Base-by-base conservation (phyloP, 768 basidiomycete genomes). In the Boletus vermiculosoides region DNA sequence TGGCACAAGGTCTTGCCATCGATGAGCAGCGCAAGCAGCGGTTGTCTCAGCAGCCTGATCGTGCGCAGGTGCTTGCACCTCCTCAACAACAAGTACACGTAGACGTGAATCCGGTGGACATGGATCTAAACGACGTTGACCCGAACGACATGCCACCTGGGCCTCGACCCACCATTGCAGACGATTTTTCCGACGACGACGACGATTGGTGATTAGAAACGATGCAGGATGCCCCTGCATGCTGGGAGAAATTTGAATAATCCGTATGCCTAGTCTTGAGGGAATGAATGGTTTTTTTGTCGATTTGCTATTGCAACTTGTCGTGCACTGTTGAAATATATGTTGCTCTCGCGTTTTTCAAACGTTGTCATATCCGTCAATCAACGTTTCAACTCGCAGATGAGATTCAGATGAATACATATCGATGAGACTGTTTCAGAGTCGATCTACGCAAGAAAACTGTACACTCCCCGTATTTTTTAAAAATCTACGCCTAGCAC, bases 1-100 rank as follows among this genome's bases (percentile, higher is more conserved):
- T 82, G 79, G 68, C 79, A 11, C 74, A 78, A 16, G 78, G 76
- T 3, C 63, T 61, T 15, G 60, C 78, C 20, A 80, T 83, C 28
- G 79, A 81, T 49, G 78, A 83, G 54, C 80, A 81, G 52, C 68
- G 65, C 54, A 61, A 54, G 30, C 20, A 57, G 6, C 70, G 71
- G 1, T 9, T 23, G 16, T 52, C 59, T 36, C 50, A 50, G 16
- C 46, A 61, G 12, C 61, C 66, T 5, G 50, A 39, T 9, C 51
- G 63, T 40, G 57, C 56, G 15, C 54, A 54, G 23, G 36, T 59
- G 15, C 58, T 69, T 1, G 61, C 51, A 7, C 61, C 56, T 13
- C 63, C 55, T 5, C 39, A 41, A 31, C 39, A 42, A 15, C 47
- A 31, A n/a, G 9, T n/a, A 0, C 13, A n/a, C n/a, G n/a, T n/a